Base-by-base conservation (phyloP, 352 stramenopile species). In the Phytophthora aleatoria region DNA sequence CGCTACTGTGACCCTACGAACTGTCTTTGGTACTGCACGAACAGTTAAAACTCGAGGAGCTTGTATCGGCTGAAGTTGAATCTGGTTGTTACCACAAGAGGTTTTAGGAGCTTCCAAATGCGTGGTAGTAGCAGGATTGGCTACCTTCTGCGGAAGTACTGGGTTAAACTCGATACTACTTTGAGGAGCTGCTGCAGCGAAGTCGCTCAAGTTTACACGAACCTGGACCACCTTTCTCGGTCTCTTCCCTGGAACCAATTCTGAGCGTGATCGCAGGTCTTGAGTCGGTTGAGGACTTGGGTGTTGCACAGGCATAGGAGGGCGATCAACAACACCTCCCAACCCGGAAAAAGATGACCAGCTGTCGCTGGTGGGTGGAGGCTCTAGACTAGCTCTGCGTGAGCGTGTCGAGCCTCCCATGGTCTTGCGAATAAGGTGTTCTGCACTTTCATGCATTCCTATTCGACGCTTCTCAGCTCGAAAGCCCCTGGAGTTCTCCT, bases 221-320 rank as follows among this genome's bases (percentile, higher is more conserved):
- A 89, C 75, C 27, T 89, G 79, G 0, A 82, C 70, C 20, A 85
- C 73, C 50, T 77, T 67, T 45, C 55, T 73, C 27, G 49, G 67
- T 42, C 39, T 57, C 15, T 63, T 71, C n/a, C 15, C 24, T 31
- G 44, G 43, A 28, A 53, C 20, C 13, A 55, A 65, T 43, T 16
- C 48, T n/a, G 50, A 48, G 12, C 28, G 53, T 20, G 50, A 20
- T 38, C 10, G 35, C 5, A 44, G 27, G 10, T 43, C 35, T 20
- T 57, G 44, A 11, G 20, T 16, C 31, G 31, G 16, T 48, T 54
- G 20, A 31, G 5, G 20, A 33, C 20, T 61, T 39, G n/a, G 3
- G 15, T 50, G 39, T 58, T 58, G 52, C 15, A 50, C 12, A 10
- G 41, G 24, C 10, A 41, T 2, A 10, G 10, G 26, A 24, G 33